These are phyloP conservation scores for Pyricularia grisea DNA, from an alignment of 2,329 filamentous ascomycete species.

Conservation along the genomic window DNA sequence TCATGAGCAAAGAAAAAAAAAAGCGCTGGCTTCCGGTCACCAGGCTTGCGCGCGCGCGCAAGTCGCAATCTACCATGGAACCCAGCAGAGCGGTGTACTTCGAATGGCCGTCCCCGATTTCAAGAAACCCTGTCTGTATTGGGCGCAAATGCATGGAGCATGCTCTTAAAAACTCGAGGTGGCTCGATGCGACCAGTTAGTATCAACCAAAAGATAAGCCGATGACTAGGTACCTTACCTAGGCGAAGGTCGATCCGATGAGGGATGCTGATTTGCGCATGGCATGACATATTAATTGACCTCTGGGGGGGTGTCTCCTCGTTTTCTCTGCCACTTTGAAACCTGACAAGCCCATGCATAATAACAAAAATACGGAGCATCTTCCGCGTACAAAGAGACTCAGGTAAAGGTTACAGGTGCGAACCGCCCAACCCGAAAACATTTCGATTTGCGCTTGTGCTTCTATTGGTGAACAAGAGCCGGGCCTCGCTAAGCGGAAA, in stretches of 20 bases:
- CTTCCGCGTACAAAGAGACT: neutral
- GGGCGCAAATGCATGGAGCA: neutral
- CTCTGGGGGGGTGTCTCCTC: neutral
- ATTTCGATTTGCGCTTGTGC: slow-evolving; percentile 2
- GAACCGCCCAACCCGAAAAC: neutral
- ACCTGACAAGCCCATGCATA: slow-evolving; percentile 7
- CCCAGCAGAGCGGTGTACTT: neutral
- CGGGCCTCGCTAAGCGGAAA: neutral
- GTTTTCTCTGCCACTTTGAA: slow-evolving; percentile 6
- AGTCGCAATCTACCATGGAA: neutral
- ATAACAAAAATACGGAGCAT: neutral
- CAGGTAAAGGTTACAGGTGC: neutral
- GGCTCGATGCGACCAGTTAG: neutral
- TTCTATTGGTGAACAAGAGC: slow-evolving; percentile 1
- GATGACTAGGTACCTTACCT: neutral
- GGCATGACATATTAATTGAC: neutral
- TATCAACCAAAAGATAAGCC: neutral
- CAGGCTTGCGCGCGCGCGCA: neutral
- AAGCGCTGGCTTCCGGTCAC: neutral
- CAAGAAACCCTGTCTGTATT: neutral
- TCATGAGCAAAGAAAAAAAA: neutral
- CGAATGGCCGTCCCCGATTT: neutral
- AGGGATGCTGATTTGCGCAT: neutral
- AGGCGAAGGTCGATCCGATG: neutral
- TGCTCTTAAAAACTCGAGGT: neutral